phyloP scores from a whole-genome alignment of 2,329 filamentous ascomycete genomes.

The Fusarium mundagurra region DNA sequence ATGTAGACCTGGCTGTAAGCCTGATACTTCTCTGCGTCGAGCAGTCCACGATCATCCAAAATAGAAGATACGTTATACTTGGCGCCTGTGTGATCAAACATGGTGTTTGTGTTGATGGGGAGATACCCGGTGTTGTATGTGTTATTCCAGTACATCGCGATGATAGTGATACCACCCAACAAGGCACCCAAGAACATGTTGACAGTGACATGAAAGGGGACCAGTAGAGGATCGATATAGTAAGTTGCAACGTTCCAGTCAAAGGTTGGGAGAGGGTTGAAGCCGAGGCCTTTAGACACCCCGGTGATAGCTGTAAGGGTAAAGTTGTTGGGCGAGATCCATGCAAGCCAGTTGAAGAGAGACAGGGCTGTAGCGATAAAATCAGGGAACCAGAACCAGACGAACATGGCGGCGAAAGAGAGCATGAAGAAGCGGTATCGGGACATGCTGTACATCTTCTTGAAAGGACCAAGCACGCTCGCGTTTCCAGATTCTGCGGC shows the following conservation, averaged over 20 bases:
- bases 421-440: slow-evolving; percentile 37
- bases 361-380: slow-evolving; percentile 30
- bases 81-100: slow-evolving; percentile 56
- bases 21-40: slow-evolving; percentile 50
- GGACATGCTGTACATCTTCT: slow-evolving; percentile 29
- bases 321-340: slow-evolving; percentile 60
- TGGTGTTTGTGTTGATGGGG: slow-evolving; percentile 58
- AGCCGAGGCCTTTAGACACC: slow-evolving; percentile 53
- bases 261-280: slow-evolving; percentile 61
- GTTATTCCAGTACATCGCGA: slow-evolving; percentile 56
- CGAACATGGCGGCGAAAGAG: slow-evolving; percentile 32
- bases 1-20: slow-evolving; percentile 49
- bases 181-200: slow-evolving; percentile 49
- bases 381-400: slow-evolving; percentile 40
- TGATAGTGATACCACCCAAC: slow-evolving; percentile 52
- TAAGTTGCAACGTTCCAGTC: slow-evolving; percentile 56
- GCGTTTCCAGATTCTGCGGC: slow-evolving; percentile 6
- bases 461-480: slow-evolving; percentile 26
- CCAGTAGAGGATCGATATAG: slow-evolving; percentile 29
- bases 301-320: slow-evolving; percentile 56
- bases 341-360: slow-evolving; percentile 65
- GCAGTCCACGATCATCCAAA: slow-evolving; percentile 48
- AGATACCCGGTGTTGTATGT: slow-evolving; percentile 56
- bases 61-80: slow-evolving; percentile 56
- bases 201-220: slow-evolving; percentile 54